A percentile compares a stretch with the other conserved stretches of the same genome.
These are phyloP conservation scores for Trichosporon sp. DNA, from an alignment of 1,284 basidiomycete species.

Conservation along the genomic window DNA sequence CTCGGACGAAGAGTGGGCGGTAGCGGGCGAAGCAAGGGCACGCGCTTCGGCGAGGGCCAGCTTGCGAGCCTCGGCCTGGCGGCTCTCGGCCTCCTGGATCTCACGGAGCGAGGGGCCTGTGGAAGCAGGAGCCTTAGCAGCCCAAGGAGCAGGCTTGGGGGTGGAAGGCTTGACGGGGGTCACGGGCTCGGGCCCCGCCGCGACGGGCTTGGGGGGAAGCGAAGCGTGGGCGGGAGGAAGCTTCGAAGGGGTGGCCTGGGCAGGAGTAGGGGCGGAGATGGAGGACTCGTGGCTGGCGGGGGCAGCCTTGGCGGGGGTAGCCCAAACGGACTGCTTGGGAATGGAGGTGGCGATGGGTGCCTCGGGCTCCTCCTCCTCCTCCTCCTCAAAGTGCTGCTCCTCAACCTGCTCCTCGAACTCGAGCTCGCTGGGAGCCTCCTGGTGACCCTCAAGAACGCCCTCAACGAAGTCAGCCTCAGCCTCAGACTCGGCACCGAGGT, in stretches of 20 bases:
- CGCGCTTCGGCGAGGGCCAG: conserved; percentile 66
- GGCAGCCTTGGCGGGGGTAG: conserved; percentile 29
- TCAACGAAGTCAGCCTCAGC: conserved; percentile 24
- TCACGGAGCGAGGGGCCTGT: conserved; percentile 76
- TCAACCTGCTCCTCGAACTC: conserved; percentile 22
- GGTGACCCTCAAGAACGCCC: conserved; percentile 26
- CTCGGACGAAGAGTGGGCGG: conserved; percentile 50
- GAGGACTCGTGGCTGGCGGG: conserved; percentile 43
- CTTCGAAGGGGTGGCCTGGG: conserved; percentile 43
- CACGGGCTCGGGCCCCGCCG: conserved; percentile 25
- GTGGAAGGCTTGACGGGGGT: conserved; percentile 24
- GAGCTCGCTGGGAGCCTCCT: conserved; percentile 14
- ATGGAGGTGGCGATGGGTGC: conserved; percentile 23
- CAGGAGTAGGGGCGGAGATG: conserved; percentile 34
- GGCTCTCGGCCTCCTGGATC: conserved; percentile 92
- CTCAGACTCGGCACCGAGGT: conserved; percentile 28
- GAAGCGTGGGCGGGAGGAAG: conserved; percentile 41
- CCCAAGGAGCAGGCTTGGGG: conserved; percentile 54
- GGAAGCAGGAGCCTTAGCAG: conserved; percentile 49
- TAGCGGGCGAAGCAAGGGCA: conserved; percentile 54
- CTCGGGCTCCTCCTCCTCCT: conserved; percentile 18
- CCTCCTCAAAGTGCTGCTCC: background rate
- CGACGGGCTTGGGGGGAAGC: conserved; percentile 43
- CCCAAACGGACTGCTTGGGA: conserved; percentile 21
- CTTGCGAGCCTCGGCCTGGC: conserved; percentile 70